phyloP scores from a whole-genome alignment of 1,284 basidiomycete species.

The Sporisorium graminicola region DNA sequence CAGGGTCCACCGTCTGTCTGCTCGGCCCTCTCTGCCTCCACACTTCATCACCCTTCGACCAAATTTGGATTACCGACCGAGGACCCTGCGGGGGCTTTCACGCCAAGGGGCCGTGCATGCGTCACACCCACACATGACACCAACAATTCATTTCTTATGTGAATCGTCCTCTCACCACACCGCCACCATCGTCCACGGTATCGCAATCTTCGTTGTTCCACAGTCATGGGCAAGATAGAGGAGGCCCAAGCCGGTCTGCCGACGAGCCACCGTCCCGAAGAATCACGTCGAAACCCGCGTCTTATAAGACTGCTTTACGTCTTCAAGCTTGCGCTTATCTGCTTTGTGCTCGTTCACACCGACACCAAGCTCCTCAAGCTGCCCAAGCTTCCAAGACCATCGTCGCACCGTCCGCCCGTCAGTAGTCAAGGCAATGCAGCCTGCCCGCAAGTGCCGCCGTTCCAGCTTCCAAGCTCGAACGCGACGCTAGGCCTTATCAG shows the following conservation, averaged over 20 bases:
- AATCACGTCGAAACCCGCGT: background rate
- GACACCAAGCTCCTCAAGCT: background rate
- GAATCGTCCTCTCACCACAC: background rate
- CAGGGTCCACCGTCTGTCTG: conserved; percentile 13
- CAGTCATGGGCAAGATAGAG: conserved; percentile 13
- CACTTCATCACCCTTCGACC: conserved; percentile 10
- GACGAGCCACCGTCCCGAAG: background rate
- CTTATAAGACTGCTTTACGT: conserved; percentile 2
- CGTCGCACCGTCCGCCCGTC: background rate
- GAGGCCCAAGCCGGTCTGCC: conserved; percentile 14
- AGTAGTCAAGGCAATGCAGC: conserved; percentile 7
- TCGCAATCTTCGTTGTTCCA: background rate
- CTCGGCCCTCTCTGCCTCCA: conserved; percentile 6
- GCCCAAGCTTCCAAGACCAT: background rate
- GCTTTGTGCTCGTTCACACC: conserved; percentile 2
- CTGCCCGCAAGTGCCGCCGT: conserved; percentile 38
- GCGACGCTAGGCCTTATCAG: background rate
- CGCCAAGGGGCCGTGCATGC: conserved; percentile 9
- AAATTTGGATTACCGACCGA: background rate
- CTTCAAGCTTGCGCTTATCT: conserved; percentile 11
- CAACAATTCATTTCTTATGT: background rate
- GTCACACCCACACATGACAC: background rate
- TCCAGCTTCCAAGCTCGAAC: conserved; percentile 15
- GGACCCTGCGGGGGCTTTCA: conserved; percentile 5
- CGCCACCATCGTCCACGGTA: background rate